Conservation (phyloP, 192 early-diverging fungal genomes). For the Podila verticillata region DNA sequence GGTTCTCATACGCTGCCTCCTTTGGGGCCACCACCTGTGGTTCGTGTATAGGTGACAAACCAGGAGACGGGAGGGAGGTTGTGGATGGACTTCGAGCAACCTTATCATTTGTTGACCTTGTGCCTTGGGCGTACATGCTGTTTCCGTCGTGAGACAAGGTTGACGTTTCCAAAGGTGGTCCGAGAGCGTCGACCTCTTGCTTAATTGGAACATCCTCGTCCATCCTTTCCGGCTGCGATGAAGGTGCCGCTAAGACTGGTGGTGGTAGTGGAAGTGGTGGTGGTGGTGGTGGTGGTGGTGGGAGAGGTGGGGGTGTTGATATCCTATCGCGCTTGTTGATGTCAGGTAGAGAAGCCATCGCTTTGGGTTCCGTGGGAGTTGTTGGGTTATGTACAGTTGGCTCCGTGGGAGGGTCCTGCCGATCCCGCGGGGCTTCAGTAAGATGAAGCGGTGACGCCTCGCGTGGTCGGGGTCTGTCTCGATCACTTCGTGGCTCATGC, state of each 20-base stretch:
- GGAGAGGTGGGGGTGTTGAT: neutral
- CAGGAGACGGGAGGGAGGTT: conserved; percentile 23
- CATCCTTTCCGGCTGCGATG: neutral
- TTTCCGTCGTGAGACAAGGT: too few species aligned
- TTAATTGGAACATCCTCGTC: neutral
- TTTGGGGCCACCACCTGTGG: neutral
- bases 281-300: neutral
- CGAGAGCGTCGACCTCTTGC: neutral
- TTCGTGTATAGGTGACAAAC: conserved; percentile 5
- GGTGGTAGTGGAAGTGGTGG: neutral
- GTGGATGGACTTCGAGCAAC: conserved; percentile 13
- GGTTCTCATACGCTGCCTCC: conserved; percentile 23
- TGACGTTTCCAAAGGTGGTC: neutral
- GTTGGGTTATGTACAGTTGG: neutral
- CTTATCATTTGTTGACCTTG: neutral
- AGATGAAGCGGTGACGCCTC: too few species aligned
- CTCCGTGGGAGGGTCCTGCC: neutral
- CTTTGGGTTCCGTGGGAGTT: neutral
- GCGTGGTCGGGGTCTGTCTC: too few species aligned
- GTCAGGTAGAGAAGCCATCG: too few species aligned
- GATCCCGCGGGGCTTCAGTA: neutral
- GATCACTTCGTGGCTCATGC: too few species aligned
- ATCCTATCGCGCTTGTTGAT: too few species aligned
- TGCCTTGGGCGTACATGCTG: too few species aligned
- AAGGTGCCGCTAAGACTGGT: neutral